Base-by-base conservation (phyloP, 1,139 yeast species). In the Suhomyces wounanorum region DNA sequence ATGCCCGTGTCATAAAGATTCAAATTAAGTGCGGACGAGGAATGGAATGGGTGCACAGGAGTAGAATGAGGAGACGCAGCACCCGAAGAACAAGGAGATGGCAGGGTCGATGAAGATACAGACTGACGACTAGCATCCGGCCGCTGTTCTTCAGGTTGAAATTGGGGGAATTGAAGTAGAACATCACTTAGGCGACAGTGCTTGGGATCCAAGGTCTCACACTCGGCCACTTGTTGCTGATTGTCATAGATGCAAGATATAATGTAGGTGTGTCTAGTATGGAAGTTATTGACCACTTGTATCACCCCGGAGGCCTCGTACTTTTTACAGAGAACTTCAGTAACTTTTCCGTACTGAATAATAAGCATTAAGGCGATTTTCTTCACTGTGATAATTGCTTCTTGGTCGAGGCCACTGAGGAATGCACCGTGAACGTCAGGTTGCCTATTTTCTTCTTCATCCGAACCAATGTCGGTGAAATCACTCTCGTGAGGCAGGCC, bases 281-380 rank as follows among this genome's bases (percentile, higher is more conserved):
- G 69, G 59, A 72, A 73, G 54, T 72, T 73, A 47, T 65, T 63
- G 26, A 73, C 62, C 28, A 75, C 75, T 47, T 72, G 78, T 36
- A 73, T 68, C 8, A 74, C 80, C 2, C 81, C 80, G 41, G 74
- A 63, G 9, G 60, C 64, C 49, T 78, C 74, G 60, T 83, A 81
- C 61, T 84, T 84, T 55, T 79, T 79, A 31, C 78, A 66, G 41
- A 83, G 67, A 3, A 82, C 84, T 51, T 83, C 85, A 3, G 87
- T 79, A 30, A 81, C 79, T 49, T 72, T 70, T 47, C 73, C 61
- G 43, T 82, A 69, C 40, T 78, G 77, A 48, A 74, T 68, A 43
- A 80, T 64, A 52, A 84, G 67, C 69, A 80, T 67, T 25, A 81
- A 57, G 3, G 81, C 69, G 28, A 81, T 65, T 52, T 73, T 73